Conservation (phyloP, 1,139 yeast genomes). For the Pichia sp. region DNA sequence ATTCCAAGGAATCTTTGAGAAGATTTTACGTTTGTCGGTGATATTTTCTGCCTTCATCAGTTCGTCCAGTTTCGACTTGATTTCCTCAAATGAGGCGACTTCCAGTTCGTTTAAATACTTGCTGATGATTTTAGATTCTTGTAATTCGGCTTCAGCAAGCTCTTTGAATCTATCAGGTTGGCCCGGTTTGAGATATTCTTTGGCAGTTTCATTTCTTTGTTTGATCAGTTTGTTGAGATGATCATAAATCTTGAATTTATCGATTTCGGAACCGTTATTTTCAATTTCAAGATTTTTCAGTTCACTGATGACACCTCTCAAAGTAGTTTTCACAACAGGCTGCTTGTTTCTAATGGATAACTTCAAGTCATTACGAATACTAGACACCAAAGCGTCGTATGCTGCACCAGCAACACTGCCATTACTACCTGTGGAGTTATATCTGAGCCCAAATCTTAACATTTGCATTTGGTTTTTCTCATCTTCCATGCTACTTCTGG, state of each 20-base stretch:
- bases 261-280: constrained; percentile 31
- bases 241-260: constrained; percentile 42
- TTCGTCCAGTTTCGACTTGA: constrained; percentile 33
- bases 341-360: constrained; percentile 39
- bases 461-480: too few species aligned
- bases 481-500: too few species aligned
- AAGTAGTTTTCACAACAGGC: constrained; percentile 40
- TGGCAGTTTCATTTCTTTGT: constrained; percentile 47
- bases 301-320: constrained; percentile 46
- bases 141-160: constrained; percentile 45
- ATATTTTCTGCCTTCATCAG: constrained; percentile 29
- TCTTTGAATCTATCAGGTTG: constrained; percentile 37
- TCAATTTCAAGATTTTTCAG: constrained; percentile 57
- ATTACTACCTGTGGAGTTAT: too few species aligned
- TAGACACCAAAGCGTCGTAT: constrained; percentile 23
- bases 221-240: constrained; percentile 40
- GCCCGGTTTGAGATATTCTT: constrained; percentile 39
- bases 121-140: constrained; percentile 39
- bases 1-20: constrained; percentile 41
- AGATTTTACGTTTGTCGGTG: constrained; percentile 26
- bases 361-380: constrained; percentile 40
- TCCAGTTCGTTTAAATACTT: constrained; percentile 37
- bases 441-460: too few species aligned
- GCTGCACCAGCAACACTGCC: constrained; percentile 13
- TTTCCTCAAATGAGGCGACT: constrained; percentile 42